Base-by-base conservation (phyloP, 1,284 basidiomycete genomes). In the Ceratobasidium sp. region DNA sequence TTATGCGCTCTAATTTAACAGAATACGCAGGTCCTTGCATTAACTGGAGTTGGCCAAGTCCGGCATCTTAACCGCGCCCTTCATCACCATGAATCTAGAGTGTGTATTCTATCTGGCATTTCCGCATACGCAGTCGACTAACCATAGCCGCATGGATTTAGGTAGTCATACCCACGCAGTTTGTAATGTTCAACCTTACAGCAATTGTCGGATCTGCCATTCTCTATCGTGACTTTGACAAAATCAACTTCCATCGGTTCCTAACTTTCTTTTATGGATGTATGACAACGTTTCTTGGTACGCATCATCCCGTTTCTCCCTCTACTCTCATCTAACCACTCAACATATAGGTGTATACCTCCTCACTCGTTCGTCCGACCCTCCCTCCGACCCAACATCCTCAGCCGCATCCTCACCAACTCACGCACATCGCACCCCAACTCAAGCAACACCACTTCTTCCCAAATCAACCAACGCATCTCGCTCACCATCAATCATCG, bases 91-190 rank as follows among this genome's bases (percentile, higher is more conserved):
- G 69, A 73, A 31, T 73, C 69, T n/a, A 37, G 69, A 42, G 69
- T 73, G 23, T 58, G 42, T 56, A 3, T 53, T 33, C 39, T 26
- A 26, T 39, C 20, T 63, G 74, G 39, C 39, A 37, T 45, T 31
- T 37, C 66, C 33, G 58, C 75, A 65, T 63, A 53, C 49, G 45
- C 33, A 15, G 54, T 77, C 17, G 39, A 42, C 58, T 23, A 28
- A 49, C 53, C 49, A 15, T 74, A 7, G 28, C 31, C 35, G 28
- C 35, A 28, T 68, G 66, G 75, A 56, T 77, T 33, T 82, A 95
- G 92, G 89, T 92, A 69, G 96, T 97, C 42, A 95, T 97, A 78
- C 97, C 97, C 1, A 92, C 92, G 15, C 97, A 98, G 86, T 99
- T 98, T 83, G 96, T 98, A 53, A 88, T 97, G 77, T 94, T 94